phyloP scores from a whole-genome alignment of 2,329 filamentous ascomycete species.

The Tolypocladium ophioglossoides region DNA sequence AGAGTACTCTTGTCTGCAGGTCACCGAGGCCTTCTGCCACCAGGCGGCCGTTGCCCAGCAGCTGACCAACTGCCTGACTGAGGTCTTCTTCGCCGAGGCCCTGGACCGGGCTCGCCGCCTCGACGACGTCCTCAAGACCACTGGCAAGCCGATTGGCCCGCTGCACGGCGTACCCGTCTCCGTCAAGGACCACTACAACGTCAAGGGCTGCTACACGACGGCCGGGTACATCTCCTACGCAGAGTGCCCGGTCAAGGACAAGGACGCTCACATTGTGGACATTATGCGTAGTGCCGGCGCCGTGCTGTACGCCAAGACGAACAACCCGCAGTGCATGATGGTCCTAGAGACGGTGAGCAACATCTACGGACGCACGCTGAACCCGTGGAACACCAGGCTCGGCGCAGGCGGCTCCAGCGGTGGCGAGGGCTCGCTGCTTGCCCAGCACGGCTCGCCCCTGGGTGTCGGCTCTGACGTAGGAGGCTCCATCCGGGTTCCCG shows the following conservation, averaged over 20 bases:
- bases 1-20: constrained; percentile 11
- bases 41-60: constrained; percentile 17
- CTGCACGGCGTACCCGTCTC: constrained; percentile 51
- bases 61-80: constrained; percentile 29
- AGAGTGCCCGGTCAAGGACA: neutral
- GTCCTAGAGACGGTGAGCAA: constrained; percentile 52
- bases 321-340: constrained; percentile 49
- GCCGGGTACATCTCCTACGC: constrained; percentile 22
- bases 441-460: constrained; percentile 28
- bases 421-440: constrained; percentile 35
- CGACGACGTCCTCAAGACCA: constrained; percentile 22
- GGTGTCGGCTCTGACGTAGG: constrained; percentile 32
- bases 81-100: constrained; percentile 39
- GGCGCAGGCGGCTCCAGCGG: constrained; percentile 56
- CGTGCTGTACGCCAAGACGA: constrained; percentile 57
- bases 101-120: constrained; percentile 30
- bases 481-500: constrained; percentile 27
- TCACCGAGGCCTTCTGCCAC: constrained; percentile 15
- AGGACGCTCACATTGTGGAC: constrained; percentile 2
- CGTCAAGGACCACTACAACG: constrained; percentile 13
- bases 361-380: constrained; percentile 50
- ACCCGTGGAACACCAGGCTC: constrained; percentile 49
- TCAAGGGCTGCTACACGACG: constrained; percentile 3
- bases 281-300: constrained; percentile 5
- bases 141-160: constrained; percentile 20